These are phyloP conservation scores for Fusarium chlamydosporum DNA, from an alignment of 2,329 filamentous ascomycete species.

Conservation along the genomic window DNA sequence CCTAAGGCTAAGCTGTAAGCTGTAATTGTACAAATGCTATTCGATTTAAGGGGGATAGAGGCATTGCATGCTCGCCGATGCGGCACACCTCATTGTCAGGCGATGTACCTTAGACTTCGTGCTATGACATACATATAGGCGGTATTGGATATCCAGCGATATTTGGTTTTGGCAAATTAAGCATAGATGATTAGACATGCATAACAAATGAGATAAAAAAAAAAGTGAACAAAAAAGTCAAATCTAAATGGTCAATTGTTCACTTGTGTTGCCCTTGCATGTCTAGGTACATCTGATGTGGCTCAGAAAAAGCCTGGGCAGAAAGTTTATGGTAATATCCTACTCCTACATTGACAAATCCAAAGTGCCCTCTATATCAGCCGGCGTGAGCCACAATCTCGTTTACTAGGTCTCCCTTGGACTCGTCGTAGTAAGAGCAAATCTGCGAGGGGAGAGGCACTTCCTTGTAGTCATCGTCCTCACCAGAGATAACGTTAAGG, in stretches of 20 bases:
- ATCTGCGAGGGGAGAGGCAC: constrained; percentile 91
- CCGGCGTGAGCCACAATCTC: constrained; percentile 97
- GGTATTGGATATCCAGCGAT: constrained; percentile 21
- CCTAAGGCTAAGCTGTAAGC: constrained; percentile 90
- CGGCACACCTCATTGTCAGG: constrained; percentile 8
- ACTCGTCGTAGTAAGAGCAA: constrained; percentile 78
- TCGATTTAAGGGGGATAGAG: background rate
- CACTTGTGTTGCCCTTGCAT: constrained; percentile 18
- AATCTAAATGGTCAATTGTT: constrained; percentile 15
- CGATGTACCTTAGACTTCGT: constrained; percentile 34
- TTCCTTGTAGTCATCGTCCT: constrained; percentile 87
- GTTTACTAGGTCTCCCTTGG: constrained; percentile 81
- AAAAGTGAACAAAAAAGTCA: constrained; percentile 22
- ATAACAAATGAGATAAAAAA: constrained; percentile 15
- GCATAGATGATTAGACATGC: constrained; percentile 20
- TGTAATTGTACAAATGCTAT: constrained; percentile 66
- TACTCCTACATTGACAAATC: constrained; percentile 41
- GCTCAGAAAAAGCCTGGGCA: constrained; percentile 6
- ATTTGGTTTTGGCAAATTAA: background rate
- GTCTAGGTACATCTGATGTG: constrained; percentile 33
- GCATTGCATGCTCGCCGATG: background rate
- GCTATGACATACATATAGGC: constrained; percentile 5
- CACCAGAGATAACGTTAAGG: constrained; percentile 80
- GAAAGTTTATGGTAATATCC: constrained; percentile 27
- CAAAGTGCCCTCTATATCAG: constrained; percentile 58